Evolutionary conservation across 305 asterid species (phyloP).

Genomic region (Coffea humblotiana): DNA sequence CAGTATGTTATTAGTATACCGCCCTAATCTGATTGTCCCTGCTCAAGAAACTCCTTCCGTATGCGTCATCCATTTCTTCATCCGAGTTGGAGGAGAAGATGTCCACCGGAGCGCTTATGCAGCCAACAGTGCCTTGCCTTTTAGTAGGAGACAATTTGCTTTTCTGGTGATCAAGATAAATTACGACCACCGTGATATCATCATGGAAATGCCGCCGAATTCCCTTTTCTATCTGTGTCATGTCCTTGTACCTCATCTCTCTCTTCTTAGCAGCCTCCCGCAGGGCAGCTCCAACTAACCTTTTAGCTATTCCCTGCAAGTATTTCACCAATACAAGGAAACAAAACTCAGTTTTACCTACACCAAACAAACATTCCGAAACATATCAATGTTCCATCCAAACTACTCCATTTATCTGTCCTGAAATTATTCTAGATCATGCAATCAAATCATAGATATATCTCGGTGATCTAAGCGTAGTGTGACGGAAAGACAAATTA

Average conservation of each 20-base stretch:
- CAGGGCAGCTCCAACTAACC: constrained; percentile 70
- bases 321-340: background rate
- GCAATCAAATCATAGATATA: too few species aligned
- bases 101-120: constrained; percentile 68
- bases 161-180: constrained; percentile 57
- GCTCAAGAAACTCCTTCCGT: constrained; percentile 39
- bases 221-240: constrained; percentile 76
- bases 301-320: constrained; percentile 79
- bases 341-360: background rate
- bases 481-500: too few species aligned
- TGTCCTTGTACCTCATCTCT: constrained; percentile 77
- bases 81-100: constrained; percentile 60
- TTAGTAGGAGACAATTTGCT: constrained; percentile 26
- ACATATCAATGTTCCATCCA: too few species aligned
- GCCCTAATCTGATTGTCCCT: constrained; percentile 35
- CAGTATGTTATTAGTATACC: constrained; percentile 14
- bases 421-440: too few species aligned
- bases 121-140: constrained; percentile 39
- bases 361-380: background rate
- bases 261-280: constrained; percentile 83
- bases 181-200: constrained; percentile 76
- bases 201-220: constrained; percentile 85
- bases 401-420: too few species aligned
- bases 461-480: too few species aligned
- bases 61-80: constrained; percentile 38